These are phyloP conservation scores for Thermochaetoides dissita DNA, from an alignment of 2,329 filamentous ascomycete genomes.

Conservation along the genomic window DNA sequence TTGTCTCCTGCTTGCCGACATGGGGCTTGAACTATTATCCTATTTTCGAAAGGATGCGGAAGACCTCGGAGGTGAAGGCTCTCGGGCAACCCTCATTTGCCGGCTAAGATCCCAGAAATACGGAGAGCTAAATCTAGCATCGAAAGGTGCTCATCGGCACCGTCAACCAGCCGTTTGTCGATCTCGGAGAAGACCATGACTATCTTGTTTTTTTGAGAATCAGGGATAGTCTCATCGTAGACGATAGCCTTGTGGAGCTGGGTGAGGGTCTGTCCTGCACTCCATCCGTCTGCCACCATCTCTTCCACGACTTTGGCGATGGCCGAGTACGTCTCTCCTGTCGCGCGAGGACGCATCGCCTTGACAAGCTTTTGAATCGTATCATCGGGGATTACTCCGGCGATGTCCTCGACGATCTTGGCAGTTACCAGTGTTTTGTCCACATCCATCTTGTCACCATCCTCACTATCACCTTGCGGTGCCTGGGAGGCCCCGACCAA, in stretches of 20 bases:
- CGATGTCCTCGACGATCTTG: slow-evolving; percentile 80
- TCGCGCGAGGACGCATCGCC: slow-evolving; percentile 60
- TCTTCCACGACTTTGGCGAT: slow-evolving; percentile 74
- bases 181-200: slow-evolving; percentile 81
- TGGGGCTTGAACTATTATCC: too few species aligned
- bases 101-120: slow-evolving; percentile 58
- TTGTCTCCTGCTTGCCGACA: neutral
- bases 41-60: too few species aligned
- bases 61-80: too few species aligned
- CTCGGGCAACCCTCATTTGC: slow-evolving; percentile 7
- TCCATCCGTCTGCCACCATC: slow-evolving; percentile 94
- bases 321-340: slow-evolving; percentile 52
- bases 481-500: slow-evolving; percentile 61
- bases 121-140: slow-evolving; percentile 74
- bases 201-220: slow-evolving; percentile 81
- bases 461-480: slow-evolving; percentile 37
- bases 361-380: slow-evolving; percentile 58
- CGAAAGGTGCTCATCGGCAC: slow-evolving; percentile 85
- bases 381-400: slow-evolving; percentile 71
- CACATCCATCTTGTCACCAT: slow-evolving; percentile 45
- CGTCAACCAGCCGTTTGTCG: slow-evolving; percentile 88
- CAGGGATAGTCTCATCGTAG: slow-evolving; percentile 69
- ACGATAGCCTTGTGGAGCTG: slow-evolving; percentile 72
- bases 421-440: slow-evolving; percentile 54
- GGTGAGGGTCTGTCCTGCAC: slow-evolving; percentile 68